phyloP scores from a whole-genome alignment of 306 rosid species.

The Begonia peltatifolia region DNA sequence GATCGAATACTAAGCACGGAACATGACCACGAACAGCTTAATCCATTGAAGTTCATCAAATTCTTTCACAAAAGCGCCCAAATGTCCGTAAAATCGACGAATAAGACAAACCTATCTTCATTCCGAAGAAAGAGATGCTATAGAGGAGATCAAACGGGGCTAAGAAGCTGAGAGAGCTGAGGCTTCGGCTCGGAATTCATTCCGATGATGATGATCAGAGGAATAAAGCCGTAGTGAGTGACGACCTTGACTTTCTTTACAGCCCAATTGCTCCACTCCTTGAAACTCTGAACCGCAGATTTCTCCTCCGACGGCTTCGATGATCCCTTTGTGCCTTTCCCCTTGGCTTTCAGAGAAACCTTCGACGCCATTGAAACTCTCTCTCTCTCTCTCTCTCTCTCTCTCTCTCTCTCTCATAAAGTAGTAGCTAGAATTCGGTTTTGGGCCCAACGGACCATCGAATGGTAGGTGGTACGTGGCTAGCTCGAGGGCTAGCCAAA shows the following conservation, averaged over 20 bases:
- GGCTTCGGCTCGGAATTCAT: constrained; percentile 97
- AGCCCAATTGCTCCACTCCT: constrained; percentile 77
- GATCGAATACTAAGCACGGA: no score
- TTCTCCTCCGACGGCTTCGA: constrained; percentile 30
- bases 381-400: constrained; percentile 2
- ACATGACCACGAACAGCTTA: no score
- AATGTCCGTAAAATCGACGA: not conserved
- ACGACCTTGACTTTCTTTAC: constrained; percentile 66
- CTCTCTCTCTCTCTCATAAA: no score
- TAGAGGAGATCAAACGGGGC: constrained; percentile 56
- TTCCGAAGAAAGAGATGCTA: not conserved
- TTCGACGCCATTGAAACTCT: constrained; percentile 89
- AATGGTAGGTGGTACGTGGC: no score
- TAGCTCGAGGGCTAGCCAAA: no score
- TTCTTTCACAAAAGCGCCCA: no score
- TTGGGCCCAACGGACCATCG: no score
- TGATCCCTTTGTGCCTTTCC: constrained; percentile 39
- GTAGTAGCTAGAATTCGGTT: no score
- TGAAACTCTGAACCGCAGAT: constrained; percentile 25
- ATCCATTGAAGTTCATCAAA: no score
- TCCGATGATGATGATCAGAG: constrained; percentile 71
- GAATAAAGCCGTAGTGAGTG: constrained; percentile 89
- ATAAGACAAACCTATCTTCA: not conserved
- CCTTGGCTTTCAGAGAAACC: constrained; percentile 63
- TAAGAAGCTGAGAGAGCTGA: constrained; percentile 70